Evolutionary conservation across 768 basidiomycete species (phyloP), one percentile per base, ranked within the genome.

Genomic region (Hysterangium stoloniferum): DNA sequence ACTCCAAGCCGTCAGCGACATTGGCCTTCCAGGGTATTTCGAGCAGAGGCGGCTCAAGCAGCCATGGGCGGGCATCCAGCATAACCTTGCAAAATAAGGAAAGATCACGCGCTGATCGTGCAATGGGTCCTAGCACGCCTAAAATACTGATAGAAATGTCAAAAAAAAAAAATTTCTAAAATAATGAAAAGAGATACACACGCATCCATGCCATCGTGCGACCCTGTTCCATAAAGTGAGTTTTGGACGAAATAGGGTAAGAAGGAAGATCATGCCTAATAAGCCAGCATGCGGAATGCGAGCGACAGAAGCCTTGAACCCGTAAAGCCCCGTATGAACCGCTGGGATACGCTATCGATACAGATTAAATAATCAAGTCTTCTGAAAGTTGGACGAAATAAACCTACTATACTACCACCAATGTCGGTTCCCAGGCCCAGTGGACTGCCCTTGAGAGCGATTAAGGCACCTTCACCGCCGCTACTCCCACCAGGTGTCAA

Each of bases 201-300:
- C 49, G 69, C 72, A 45, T 78, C 77, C 70, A 77, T 75, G 17
- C 76, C 77, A 52, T 73, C 69, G 53, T 73, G 72, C 25, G 75
- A 73, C 44, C 75, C 49, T 51, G 20, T 8, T 32, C 27, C 2
- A 51, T 19, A 19, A 35, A 9, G 56, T 37, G 13, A 60, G 59
- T 12, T 57, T 56, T n/a, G 53, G 53, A 55, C 61, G 61, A 20
- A 19, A 4, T 28, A 42, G 9, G 37, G 22, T 22, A 42, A 22
- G 6, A 35, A 24, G 19, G 27, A 34, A 19, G 28, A n/a, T 17
- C 49, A 1, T 20, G 33, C 49, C 72, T 37, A 69, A 54, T 35
- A 76, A 64, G 22, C 75, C 75, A 1, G 71, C 72, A 60, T 77
- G 76, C 33, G 76, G 76, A 54, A 76, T 64, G 36, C 76, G 72